Conservation (phyloP, 495 filamentous ascomycete genomes). For the Lophium mytilinum region DNA sequence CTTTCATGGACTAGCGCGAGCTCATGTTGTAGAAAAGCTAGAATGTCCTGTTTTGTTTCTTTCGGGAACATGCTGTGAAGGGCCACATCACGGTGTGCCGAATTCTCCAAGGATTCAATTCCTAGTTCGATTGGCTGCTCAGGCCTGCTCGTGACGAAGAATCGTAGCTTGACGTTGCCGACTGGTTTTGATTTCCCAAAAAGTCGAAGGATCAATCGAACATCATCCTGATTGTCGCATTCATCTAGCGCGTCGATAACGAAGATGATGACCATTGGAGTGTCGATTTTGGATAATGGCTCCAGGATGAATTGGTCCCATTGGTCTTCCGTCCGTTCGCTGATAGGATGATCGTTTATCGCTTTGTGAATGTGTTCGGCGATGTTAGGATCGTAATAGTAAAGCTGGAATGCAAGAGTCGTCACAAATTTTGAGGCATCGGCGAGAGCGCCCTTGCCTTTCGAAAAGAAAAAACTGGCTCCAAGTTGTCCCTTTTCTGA, state of each 20-base stretch:
- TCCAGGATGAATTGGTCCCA: conserved; percentile 1
- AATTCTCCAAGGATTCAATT: conserved; percentile 9
- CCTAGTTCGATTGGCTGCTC: conserved; percentile 26
- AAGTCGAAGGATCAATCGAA: conserved; percentile 24
- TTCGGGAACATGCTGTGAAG: conserved; percentile 29
- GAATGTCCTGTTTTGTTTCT: conserved; percentile 32
- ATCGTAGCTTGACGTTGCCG: conserved; percentile 14
- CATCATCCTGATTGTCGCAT: conserved; percentile 24
- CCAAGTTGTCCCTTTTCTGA: conserved; percentile 5
- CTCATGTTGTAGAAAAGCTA: conserved; percentile 24
- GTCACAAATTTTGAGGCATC: conserved; percentile 17
- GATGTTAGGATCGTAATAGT: not conserved
- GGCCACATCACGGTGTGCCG: conserved; percentile 15
- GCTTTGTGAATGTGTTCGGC: not conserved
- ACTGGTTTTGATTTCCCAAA: conserved; percentile 18
- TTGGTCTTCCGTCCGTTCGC: conserved; percentile 6
- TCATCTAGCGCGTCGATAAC: conserved; percentile 34
- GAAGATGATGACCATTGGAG: conserved; percentile 4
- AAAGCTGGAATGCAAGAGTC: conserved; percentile 15
- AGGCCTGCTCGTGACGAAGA: conserved; percentile 35
- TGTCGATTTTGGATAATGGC: not conserved
- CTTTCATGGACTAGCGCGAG: conserved; percentile 18
- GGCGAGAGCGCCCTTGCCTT: conserved; percentile 14
- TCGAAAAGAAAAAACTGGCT: conserved; percentile 24
- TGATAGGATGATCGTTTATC: conserved; percentile 3